Conservation (phyloP, 2,329 filamentous ascomycete genomes). For the Exserohilum turcica region DNA sequence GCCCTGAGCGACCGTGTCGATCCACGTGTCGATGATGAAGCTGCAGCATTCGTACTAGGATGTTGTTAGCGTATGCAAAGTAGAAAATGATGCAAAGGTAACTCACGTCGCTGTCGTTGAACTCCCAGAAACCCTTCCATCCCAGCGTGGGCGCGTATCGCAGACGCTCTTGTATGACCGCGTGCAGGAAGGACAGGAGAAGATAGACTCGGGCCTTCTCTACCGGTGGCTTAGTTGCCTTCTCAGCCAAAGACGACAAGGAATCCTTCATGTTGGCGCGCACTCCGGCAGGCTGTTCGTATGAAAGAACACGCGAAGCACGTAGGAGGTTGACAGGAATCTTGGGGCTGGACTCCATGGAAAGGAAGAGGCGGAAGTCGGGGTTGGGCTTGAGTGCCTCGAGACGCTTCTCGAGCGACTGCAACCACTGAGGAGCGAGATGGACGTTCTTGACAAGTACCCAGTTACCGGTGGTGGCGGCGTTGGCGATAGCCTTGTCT, state of each 20-base stretch:
- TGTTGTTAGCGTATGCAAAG: conserved; percentile 36
- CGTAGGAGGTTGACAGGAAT: conserved; percentile 95
- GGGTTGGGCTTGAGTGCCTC: conserved; percentile 91
- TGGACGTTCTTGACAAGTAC: conserved; percentile 99
- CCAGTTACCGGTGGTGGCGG: conserved; percentile 90
- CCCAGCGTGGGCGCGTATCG: conserved; percentile 92
- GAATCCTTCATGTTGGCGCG: conserved; percentile 99
- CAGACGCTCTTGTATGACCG: conserved; percentile 91
- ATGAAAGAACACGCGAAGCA: conserved; percentile 92
- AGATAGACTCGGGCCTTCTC: conserved; percentile 91
- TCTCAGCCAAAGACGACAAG: conserved; percentile 77
- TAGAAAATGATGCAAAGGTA: conserved; percentile 6
- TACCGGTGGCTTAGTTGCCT: conserved; percentile 80
- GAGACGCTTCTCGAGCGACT: conserved; percentile 95
- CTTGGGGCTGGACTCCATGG: conserved; percentile 96
- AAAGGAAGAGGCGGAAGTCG: conserved; percentile 93
- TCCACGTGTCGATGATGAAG: conserved; percentile 94
- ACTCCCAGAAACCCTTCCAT: conserved; percentile 99
- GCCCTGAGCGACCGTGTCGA: conserved; percentile 79
- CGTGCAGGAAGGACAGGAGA: conserved; percentile 90
- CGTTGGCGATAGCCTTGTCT: conserved; percentile 92
- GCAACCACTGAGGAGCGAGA: conserved; percentile 91
- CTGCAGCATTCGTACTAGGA: conserved; percentile 91
- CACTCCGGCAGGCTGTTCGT: conserved; percentile 96
- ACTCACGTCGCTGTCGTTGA: conserved; percentile 98